Conservation (phyloP, 2,329 filamentous ascomycete genomes). For the Curvularia lunata region DNA sequence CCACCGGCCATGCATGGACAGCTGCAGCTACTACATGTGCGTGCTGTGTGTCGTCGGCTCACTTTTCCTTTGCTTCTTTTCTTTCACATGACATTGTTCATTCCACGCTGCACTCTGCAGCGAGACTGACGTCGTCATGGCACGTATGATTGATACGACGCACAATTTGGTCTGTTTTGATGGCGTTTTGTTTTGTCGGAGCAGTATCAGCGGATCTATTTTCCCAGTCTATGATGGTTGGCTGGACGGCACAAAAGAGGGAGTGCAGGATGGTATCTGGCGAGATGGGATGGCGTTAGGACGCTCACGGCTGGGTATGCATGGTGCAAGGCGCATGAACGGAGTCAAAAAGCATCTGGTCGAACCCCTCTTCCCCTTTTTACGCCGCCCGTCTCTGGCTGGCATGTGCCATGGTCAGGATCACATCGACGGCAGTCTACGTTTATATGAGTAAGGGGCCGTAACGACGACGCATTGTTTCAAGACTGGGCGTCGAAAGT, state of each 20-base stretch:
- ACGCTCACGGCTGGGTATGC: constrained; percentile 23
- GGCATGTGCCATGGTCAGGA: constrained; percentile 13
- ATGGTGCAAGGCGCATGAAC: constrained; percentile 44
- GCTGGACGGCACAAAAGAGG: constrained; percentile 22
- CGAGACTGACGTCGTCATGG: constrained; percentile 30
- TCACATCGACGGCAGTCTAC: constrained; percentile 20
- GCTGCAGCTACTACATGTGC: neutral
- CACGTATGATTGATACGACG: constrained; percentile 35
- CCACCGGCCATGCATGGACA: constrained; percentile 9
- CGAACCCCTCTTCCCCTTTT: constrained; percentile 32
- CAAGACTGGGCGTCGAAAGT: constrained; percentile 6
- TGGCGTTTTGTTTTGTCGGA: constrained; percentile 1
- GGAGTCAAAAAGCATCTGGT: constrained; percentile 33
- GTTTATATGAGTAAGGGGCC: constrained; percentile 42
- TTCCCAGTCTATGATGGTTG: constrained; percentile 10
- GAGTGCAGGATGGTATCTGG: constrained; percentile 32
- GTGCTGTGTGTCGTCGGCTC: constrained; percentile 9
- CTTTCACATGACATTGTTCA: constrained; percentile 35
- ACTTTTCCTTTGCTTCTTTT: constrained; percentile 10
- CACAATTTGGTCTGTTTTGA: constrained; percentile 23
- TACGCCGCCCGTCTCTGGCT: constrained; percentile 31
- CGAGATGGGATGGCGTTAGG: constrained; percentile 7
- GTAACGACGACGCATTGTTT: constrained; percentile 29
- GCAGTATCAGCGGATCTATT: constrained; percentile 8
- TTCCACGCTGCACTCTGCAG: constrained; percentile 33